These are phyloP conservation scores for Fulvia fulva DNA, from an alignment of 2,329 filamentous ascomycete genomes.

Conservation along the genomic window DNA sequence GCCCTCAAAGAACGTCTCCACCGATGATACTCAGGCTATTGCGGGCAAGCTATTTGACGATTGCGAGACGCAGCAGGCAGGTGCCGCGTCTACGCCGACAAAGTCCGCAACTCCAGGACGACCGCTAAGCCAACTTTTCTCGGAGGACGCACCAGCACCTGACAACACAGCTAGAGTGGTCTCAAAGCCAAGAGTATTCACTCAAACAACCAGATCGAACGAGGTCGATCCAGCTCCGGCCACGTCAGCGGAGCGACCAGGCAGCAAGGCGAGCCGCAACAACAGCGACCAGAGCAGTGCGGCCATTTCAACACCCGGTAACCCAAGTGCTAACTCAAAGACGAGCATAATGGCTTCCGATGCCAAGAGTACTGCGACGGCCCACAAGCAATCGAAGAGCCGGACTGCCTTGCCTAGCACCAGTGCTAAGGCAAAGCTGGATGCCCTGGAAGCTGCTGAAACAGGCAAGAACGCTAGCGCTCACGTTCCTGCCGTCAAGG, in stretches of 20 bases:
- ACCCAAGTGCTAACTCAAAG: constrained; percentile 4
- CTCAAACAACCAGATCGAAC: not conserved
- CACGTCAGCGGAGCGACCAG: not conserved
- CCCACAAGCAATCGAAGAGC: not conserved
- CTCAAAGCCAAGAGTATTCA: not conserved
- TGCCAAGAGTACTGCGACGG: not conserved
- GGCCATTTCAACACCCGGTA: not conserved
- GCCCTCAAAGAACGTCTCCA: not conserved
- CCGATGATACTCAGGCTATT: not conserved
- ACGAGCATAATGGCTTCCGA: constrained; percentile 5
- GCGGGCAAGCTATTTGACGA: not conserved
- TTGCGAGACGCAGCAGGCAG: not conserved
- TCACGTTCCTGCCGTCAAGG: not conserved
- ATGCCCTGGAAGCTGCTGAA: not conserved
- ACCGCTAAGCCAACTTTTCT: not conserved
- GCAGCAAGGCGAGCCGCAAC: not conserved
- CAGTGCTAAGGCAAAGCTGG: not conserved
- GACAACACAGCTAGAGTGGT: not conserved
- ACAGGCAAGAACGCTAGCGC: not conserved
- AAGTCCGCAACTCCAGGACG: not conserved
- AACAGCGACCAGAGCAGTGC: not conserved
- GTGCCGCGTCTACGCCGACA: not conserved
- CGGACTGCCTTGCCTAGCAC: not conserved
- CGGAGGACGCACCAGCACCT: not conserved
- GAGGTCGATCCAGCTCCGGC: not conserved